phyloP scores from a whole-genome alignment of 306 rosid genomes.

The Malus sieversii region DNA sequence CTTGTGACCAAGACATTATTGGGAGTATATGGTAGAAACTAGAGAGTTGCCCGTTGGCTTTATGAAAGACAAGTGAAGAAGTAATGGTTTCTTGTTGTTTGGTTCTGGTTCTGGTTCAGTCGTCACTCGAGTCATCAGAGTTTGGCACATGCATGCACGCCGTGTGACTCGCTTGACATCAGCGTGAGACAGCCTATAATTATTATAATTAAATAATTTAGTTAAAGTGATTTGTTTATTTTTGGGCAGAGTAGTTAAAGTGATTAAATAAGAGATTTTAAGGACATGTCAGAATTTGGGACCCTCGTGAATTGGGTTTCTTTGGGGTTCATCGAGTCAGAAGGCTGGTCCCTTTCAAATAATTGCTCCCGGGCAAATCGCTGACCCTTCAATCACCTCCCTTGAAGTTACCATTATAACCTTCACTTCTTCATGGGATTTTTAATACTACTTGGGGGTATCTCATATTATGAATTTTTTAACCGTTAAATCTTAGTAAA shows the following conservation, averaged over 20 bases:
- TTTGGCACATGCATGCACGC: neutral
- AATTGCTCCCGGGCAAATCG: conserved; percentile 46
- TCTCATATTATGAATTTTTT: too few species aligned
- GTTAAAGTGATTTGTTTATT: too few species aligned
- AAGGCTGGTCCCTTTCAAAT: conserved; percentile 36
- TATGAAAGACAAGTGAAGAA: neutral
- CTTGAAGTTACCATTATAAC: neutral
- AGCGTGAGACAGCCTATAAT: neutral
- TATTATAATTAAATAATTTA: too few species aligned
- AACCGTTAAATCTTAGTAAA: too few species aligned
- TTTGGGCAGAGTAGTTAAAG: neutral
- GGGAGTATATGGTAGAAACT: neutral
- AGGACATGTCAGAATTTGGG: neutral
- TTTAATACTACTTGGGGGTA: too few species aligned
- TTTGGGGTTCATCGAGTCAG: neutral
- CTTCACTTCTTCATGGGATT: neutral
- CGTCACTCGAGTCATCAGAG: neutral
- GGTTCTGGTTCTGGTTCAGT: neutral
- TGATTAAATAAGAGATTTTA: neutral
- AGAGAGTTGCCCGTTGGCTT: too few species aligned
- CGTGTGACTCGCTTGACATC: neutral
- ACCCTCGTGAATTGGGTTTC: conserved; percentile 53
- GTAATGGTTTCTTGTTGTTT: neutral
- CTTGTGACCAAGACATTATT: too few species aligned
- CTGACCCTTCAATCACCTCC: neutral